A percentile compares a stretch with the other conserved stretches of the same genome.
phyloP scores from a whole-genome alignment of 345 rosid genomes.

The Euphorbia peplus region DNA sequence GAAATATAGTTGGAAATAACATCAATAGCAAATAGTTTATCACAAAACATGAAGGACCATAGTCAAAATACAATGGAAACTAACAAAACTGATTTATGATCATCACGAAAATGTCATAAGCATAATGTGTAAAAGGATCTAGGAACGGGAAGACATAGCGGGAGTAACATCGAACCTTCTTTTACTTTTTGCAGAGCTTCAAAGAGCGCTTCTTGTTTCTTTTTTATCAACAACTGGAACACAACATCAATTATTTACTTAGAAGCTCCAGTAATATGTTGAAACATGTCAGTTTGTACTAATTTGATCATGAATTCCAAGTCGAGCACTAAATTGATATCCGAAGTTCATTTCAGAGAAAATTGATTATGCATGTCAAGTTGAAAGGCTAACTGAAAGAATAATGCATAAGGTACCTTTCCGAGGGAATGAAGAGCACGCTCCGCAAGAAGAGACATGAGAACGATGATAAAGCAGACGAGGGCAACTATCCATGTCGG shows the following conservation, averaged over 20 bases:
- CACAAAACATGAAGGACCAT: not conserved
- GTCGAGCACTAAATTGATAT: too few species aligned
- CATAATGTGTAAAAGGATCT: not conserved
- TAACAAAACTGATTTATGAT: too few species aligned
- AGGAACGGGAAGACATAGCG: conserved; percentile 8
- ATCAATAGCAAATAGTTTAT: not conserved
- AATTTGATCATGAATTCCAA: too few species aligned
- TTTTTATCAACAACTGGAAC: conserved; percentile 48
- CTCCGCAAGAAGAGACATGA: conserved; percentile 59
- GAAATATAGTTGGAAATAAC: not conserved
- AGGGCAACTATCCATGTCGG: conserved; percentile 85
- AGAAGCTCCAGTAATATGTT: not conserved
- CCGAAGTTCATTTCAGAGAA: too few species aligned
- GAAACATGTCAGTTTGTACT: too few species aligned
- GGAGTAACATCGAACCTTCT: conserved; percentile 50
- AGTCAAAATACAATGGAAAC: not conserved
- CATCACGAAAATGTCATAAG: not conserved
- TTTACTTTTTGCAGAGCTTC: conserved; percentile 76
- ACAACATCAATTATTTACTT: not conserved
- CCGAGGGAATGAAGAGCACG: conserved; percentile 75
- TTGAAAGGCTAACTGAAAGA: not conserved
- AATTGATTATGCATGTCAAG: not conserved
- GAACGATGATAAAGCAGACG: conserved; percentile 65
- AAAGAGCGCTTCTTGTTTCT: conserved; percentile 51
- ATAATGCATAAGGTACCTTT: too few species aligned